Conservation (phyloP, 2,329 filamentous ascomycete genomes). For the Colletotrichum agaves region DNA sequence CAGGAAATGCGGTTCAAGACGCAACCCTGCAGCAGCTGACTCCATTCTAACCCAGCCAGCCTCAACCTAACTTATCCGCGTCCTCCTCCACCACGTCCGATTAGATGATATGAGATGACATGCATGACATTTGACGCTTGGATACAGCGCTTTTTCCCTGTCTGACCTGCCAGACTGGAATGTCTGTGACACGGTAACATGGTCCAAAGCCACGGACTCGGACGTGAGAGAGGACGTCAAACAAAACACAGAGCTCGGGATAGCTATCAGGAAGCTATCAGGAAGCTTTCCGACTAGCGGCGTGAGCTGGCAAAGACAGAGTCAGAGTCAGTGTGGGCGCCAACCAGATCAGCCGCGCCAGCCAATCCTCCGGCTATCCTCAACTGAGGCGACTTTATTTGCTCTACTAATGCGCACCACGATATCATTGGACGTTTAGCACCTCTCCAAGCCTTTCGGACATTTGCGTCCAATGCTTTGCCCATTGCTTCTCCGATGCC, state of each 20-base stretch:
- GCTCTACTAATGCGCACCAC: conserved; percentile 1
- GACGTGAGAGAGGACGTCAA: neutral
- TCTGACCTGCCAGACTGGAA: conserved; percentile 19
- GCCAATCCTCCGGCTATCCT: conserved; percentile 31
- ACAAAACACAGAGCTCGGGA: neutral
- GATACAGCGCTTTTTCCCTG: neutral
- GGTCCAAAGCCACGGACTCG: neutral
- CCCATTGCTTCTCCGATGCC: neutral
- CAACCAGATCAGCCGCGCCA: conserved; percentile 10
- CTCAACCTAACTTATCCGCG: neutral
- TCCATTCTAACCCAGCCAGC: neutral
- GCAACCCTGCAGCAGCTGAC: neutral
- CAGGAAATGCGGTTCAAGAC: neutral
- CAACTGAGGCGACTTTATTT: conserved; percentile 24
- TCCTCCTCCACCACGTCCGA: conserved; percentile 5
- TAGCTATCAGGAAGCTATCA: conserved; percentile 1
- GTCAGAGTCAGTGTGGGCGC: conserved; percentile 7
- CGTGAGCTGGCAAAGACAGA: conserved; percentile 2
- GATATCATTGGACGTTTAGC: conserved; percentile 6
- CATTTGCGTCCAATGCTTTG: conserved; percentile 8
- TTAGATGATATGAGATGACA: conserved; percentile 26
- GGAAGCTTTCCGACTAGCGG: conserved; percentile 13
- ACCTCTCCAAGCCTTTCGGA: neutral
- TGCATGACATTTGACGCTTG: conserved; percentile 28
- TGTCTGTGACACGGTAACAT: conserved; percentile 11